Conservation (phyloP, 1,284 basidiomycete species). For the Pseudozyma thailandica region DNA sequence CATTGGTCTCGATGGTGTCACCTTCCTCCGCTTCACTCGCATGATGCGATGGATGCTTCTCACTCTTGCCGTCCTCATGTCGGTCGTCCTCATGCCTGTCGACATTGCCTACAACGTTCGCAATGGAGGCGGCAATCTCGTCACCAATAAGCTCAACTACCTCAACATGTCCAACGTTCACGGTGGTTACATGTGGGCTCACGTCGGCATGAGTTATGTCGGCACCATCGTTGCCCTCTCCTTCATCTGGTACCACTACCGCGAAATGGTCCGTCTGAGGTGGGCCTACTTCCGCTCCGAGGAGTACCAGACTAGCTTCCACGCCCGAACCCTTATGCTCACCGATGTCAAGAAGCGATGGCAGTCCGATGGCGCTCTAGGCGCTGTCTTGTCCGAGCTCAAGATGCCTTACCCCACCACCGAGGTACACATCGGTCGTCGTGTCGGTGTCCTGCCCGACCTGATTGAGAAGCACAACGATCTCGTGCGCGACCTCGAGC, state of each 20-base stretch:
- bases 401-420: conserved; percentile 82
- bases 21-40: conserved; percentile 89
- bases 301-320: conserved; percentile 69
- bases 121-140: conserved; percentile 31
- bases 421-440: conserved; percentile 81
- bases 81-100: conserved; percentile 82
- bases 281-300: conserved; percentile 64
- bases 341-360: conserved; percentile 79
- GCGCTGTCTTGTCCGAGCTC: conserved; percentile 73
- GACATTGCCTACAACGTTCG: conserved; percentile 70
- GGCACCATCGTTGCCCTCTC: conserved; percentile 56
- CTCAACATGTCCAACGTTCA: conserved; percentile 62
- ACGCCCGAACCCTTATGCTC: conserved; percentile 74
- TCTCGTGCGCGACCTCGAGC: conserved; percentile 84
- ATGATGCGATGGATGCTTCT: conserved; percentile 75
- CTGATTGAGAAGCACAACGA: conserved; percentile 86
- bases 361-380: conserved; percentile 75
- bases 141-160: conserved; percentile 46
- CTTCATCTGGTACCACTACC: conserved; percentile 62
- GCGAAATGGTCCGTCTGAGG: conserved; percentile 59
- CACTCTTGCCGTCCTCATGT: conserved; percentile 71
- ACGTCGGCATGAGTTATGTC: conserved; percentile 65
- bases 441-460: conserved; percentile 79
- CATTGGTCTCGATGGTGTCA: conserved; percentile 87
- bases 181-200: conserved; percentile 63